These are phyloP conservation scores for Polygonum maritimum DNA, from an alignment of 148 eudicot species.

Conservation along the genomic window DNA sequence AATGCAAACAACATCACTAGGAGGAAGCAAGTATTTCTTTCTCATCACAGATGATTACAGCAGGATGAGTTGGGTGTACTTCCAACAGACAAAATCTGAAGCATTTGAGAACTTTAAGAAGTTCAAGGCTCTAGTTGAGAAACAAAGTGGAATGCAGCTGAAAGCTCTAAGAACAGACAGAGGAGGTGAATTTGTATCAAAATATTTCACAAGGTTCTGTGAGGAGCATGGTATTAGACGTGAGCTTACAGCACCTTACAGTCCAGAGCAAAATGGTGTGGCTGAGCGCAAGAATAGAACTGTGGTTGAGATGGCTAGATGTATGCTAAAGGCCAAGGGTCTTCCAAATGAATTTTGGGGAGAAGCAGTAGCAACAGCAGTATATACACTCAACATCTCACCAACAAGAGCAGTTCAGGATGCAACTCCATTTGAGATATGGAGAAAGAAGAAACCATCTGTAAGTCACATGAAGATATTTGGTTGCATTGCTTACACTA, in stretches of 20 bases:
- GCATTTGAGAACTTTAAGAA: conserved; percentile 1
- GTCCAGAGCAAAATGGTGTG: neutral
- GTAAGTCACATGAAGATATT: neutral
- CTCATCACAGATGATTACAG: conserved; percentile 3
- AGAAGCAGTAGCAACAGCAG: neutral
- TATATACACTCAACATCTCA: neutral
- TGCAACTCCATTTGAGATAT: conserved; percentile 9
- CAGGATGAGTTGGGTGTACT: conserved; percentile 16
- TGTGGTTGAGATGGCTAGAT: neutral
- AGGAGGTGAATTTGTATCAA: too few relatives aligned
- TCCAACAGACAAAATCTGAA: conserved; percentile 4
- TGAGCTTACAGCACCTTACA: neutral
- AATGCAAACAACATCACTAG: neutral
- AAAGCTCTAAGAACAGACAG: too few relatives aligned
- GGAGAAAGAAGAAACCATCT: conserved; percentile 1
- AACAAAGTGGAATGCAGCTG: neutral
- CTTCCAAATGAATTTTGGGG: neutral
- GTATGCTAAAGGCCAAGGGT: neutral
- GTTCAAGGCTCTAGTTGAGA: conserved; percentile 9
- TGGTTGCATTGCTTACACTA: conserved; percentile 1
- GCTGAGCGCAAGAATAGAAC: neutral
- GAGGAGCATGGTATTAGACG: conserved; percentile 10
- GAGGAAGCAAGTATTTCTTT: neutral
- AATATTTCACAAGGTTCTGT: neutral
- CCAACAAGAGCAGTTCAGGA: neutral